Percentiles rank a stretch among this genome's conserved stretches.
These are phyloP conservation scores for Chaetomiaceae sp. DNA, from an alignment of 2,329 filamentous ascomycete species.

Conservation along the genomic window DNA sequence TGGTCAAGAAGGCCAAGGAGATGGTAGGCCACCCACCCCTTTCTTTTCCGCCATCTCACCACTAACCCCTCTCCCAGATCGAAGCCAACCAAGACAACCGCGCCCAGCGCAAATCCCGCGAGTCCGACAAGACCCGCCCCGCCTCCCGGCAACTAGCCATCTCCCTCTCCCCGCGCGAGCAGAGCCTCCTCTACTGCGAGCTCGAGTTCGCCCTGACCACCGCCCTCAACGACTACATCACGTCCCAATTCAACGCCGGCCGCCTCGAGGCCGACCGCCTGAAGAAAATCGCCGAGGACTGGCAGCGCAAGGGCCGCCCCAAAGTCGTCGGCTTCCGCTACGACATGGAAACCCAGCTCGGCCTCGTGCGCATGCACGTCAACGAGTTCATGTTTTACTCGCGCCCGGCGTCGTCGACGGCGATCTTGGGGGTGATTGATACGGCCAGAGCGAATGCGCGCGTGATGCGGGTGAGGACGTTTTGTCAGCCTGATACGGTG, in stretches of 20 bases:
- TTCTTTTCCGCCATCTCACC: background rate
- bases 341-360: conserved; percentile 57
- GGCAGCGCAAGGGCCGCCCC: conserved; percentile 50
- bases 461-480: conserved; percentile 50
- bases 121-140: conserved; percentile 28
- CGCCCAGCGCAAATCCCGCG: conserved; percentile 32
- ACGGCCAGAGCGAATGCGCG: conserved; percentile 51
- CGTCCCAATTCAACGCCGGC: conserved; percentile 50
- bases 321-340: conserved; percentile 55
- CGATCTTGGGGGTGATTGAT: conserved; percentile 46
- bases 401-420: conserved; percentile 36
- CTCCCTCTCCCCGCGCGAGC: conserved; percentile 52
- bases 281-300: conserved; percentile 47
- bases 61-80: conserved; percentile 20
- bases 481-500: conserved; percentile 55
- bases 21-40: conserved; percentile 39
- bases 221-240: conserved; percentile 49
- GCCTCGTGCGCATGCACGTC: conserved; percentile 47
- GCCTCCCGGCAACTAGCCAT: conserved; percentile 37
- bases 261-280: conserved; percentile 49
- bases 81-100: conserved; percentile 36
- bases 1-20: conserved; percentile 52
- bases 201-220: conserved; percentile 52
- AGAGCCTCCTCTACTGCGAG: conserved; percentile 56
- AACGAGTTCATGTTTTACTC: conserved; percentile 54